Base-by-base conservation (phyloP, 2,329 filamentous ascomycete species). In the Sarocladium oryzae region DNA sequence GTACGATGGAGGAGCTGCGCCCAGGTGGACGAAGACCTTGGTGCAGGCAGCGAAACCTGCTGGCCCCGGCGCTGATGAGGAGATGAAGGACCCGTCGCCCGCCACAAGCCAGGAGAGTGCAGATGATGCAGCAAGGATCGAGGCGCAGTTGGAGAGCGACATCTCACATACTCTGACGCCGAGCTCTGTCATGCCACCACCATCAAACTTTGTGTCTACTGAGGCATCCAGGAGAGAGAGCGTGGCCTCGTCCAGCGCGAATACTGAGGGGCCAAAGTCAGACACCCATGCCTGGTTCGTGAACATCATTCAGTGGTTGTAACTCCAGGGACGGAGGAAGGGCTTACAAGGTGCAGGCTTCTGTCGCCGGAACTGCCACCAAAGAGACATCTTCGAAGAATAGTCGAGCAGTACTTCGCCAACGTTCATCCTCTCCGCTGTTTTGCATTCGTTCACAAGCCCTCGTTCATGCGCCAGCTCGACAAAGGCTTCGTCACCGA, bases 1-100 rank as follows among this genome's bases (percentile, higher is more conserved):
- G 40, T 71, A 71, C 52, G 65, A 69, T 52, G 69, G 68, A 36
- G 67, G 63, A 23, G 60, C 66, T 6, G 23, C 16, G 33, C 49
- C 49, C 5, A 36, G 46, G 26, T 49, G 46, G 46, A 49, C 30
- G 8, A 49, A 49, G 46, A 28, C 30, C 5, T 16, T 49, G 18
- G 33, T 4, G 13, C 5, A 13, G 18, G 13, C 43, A 21, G 23
- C 23, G 11, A 28, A 16, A 3, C 4, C 21, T 3, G 16, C 23
- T 11, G 13, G n/a, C n/a, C n/a, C 21, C n/a, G 43, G 16, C n/a
- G 43, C 6, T 11, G 16, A 13, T 20, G 28, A 32, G 8, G 43
- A 33, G n/a, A 23, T 15, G n/a, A 21, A 21, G 4, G 43, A 48
- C 5, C 5, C 7, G n/a, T 15, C 16, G 5, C 5, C 10, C n/a